phyloP scores from a whole-genome alignment of 1,139 yeast genomes.

The Candida buenavistaensis region DNA sequence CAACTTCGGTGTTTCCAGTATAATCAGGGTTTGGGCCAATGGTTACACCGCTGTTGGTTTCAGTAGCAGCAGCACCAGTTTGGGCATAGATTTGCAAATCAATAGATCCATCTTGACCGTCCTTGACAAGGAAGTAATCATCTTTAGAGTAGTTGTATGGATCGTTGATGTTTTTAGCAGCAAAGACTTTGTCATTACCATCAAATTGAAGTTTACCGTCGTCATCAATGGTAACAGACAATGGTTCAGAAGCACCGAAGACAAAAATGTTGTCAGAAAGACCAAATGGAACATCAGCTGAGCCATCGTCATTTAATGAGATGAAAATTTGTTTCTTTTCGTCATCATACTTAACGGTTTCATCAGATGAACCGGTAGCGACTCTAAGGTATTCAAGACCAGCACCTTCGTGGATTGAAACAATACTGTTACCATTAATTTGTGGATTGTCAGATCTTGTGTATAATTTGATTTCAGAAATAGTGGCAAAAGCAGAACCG shows the following conservation, averaged over 20 bases:
- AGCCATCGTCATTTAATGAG: neutral
- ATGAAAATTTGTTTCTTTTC: conserved; percentile 25
- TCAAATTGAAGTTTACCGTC: conserved; percentile 25
- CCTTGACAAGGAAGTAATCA: too few species aligned
- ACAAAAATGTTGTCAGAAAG: conserved; percentile 5
- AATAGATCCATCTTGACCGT: too few species aligned
- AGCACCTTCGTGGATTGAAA: conserved; percentile 53
- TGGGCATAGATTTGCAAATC: too few species aligned
- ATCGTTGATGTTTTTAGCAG: conserved; percentile 42
- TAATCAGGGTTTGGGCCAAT: conserved; percentile 22
- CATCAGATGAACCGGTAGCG: conserved; percentile 22
- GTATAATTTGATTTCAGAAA: conserved; percentile 17
- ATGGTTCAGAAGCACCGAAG: conserved; percentile 15
- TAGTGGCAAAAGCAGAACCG: conserved; percentile 22
- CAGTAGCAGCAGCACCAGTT: too few species aligned
- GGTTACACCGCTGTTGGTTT: too few species aligned
- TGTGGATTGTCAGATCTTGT: conserved; percentile 23
- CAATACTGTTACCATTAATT: conserved; percentile 29
- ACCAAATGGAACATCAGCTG: conserved; percentile 2
- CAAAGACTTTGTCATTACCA: conserved; percentile 34
- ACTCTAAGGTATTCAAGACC: conserved; percentile 41
- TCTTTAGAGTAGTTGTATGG: conserved; percentile 39
- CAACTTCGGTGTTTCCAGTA: conserved; percentile 18
- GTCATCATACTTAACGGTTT: conserved; percentile 50
- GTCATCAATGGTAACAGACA: conserved; percentile 16